These are phyloP conservation scores for Lichtheimia hyalospora DNA, from an alignment of 371 early-diverging fungal species.

Conservation along the genomic window DNA sequence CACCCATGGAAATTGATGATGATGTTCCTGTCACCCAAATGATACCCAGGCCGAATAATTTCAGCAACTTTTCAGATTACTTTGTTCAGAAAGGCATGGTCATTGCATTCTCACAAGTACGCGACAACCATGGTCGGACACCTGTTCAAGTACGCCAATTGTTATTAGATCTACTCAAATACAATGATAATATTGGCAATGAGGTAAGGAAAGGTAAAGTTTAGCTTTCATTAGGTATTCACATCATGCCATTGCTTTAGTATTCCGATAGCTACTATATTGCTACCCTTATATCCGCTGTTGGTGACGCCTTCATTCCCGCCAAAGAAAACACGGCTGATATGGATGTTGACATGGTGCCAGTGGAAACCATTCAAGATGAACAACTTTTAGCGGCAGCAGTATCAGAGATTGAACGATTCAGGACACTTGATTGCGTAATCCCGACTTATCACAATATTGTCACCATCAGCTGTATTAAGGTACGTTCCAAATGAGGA, in stretches of 20 bases:
- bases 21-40: conserved; percentile 49
- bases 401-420: conserved; percentile 77
- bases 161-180: conserved; percentile 75
- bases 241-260: conserved; percentile 11
- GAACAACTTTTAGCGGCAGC: conserved; percentile 53
- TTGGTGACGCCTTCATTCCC: conserved; percentile 72
- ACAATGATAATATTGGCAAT: conserved; percentile 93
- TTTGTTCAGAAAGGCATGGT: conserved; percentile 86
- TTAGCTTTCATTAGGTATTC: neutral
- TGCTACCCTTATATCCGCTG: conserved; percentile 66
- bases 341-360: conserved; percentile 3
- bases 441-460: conserved; percentile 87
- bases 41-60: conserved; percentile 87
- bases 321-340: conserved; percentile 19
- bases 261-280: conserved; percentile 85
- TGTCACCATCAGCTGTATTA: conserved; percentile 80
- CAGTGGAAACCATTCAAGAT: conserved; percentile 50
- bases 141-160: conserved; percentile 69
- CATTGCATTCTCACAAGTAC: conserved; percentile 70
- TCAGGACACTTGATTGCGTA: conserved; percentile 76
- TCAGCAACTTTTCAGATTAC: conserved; percentile 82
- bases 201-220: conserved; percentile 48
- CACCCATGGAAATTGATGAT: conserved; percentile 23
- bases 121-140: conserved; percentile 63
- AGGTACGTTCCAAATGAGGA: conserved; percentile 35